Percentiles rank a stretch among this genome's conserved stretches.
These are phyloP conservation scores for Mallotus nudiflorus DNA, from an alignment of 345 rosid species.

Conservation along the genomic window DNA sequence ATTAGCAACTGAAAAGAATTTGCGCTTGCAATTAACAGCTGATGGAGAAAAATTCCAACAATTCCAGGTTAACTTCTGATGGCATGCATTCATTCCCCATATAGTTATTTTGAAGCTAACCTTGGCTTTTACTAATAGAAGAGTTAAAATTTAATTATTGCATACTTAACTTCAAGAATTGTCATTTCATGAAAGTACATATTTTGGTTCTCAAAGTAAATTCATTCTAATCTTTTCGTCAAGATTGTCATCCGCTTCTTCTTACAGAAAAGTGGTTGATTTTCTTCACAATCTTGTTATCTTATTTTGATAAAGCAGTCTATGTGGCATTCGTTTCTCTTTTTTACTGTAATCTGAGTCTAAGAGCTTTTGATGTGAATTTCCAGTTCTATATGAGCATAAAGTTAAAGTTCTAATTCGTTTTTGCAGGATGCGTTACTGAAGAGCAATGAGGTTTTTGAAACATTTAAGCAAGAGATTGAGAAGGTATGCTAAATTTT, in stretches of 20 bases:
- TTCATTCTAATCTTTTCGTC: not conserved
- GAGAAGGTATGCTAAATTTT: constrained; percentile 57
- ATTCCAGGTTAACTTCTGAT: constrained; percentile 60
- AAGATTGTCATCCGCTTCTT: too few species aligned
- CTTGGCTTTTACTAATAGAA: not conserved
- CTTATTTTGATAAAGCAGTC: too few species aligned
- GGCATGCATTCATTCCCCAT: not conserved
- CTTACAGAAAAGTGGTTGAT: too few species aligned
- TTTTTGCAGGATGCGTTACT: constrained; percentile 81
- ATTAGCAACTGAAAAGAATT: constrained; percentile 77
- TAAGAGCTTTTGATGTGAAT: not conserved
- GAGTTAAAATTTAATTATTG: not conserved
- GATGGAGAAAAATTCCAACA: constrained; percentile 96
- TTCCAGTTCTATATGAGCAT: not conserved
- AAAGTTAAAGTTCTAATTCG: not conserved
- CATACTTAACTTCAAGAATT: not conserved
- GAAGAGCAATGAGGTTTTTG: constrained; percentile 94
- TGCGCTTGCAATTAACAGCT: constrained; percentile 79
- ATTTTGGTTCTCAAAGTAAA: not conserved
- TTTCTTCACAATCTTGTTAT: too few species aligned
- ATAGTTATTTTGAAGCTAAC: not conserved
- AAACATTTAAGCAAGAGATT: constrained; percentile 90
- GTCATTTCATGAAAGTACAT: not conserved
- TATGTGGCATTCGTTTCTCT: too few species aligned
- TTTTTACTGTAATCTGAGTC: not conserved